Conservation (phyloP, 768 basidiomycete species). For the Panaeolus papilionaceus region DNA sequence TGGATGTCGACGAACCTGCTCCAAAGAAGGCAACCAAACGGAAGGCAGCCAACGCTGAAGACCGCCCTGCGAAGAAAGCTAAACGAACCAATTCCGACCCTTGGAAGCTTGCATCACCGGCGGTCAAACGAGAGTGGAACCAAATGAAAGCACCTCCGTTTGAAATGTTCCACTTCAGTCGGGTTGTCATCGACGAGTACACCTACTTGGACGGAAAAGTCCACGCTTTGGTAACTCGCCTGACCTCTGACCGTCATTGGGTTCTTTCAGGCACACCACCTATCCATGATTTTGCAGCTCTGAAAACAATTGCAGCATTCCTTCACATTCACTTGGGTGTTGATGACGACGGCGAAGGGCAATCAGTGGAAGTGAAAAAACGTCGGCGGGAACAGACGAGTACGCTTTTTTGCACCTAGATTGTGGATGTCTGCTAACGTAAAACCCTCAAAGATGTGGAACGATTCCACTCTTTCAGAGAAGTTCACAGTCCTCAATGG, state of each 20-base stretch:
- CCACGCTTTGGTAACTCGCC: conserved; percentile 76
- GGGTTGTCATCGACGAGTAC: conserved; percentile 93
- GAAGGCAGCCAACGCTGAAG: conserved; percentile 41
- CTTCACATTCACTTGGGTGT: conserved; percentile 91
- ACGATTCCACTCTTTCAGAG: conserved; percentile 95
- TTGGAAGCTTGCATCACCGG: conserved; percentile 72
- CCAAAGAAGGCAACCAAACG: conserved; percentile 43
- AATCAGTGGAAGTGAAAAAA: conserved; percentile 77
- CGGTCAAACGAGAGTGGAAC: conserved; percentile 76
- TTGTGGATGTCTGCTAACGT: conserved; percentile 19
- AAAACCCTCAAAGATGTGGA: conserved; percentile 67
- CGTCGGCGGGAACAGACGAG: conserved; percentile 86
- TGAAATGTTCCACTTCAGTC: conserved; percentile 92
- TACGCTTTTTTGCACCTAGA: conserved; percentile 36
- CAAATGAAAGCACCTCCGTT: conserved; percentile 84
- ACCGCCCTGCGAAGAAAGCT: conserved; percentile 58
- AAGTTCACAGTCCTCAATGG: conserved; percentile 92
- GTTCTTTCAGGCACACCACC: conserved; percentile 97
- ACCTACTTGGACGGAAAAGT: conserved; percentile 87
- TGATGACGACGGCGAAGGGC: conserved; percentile 86
- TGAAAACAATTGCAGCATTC: conserved; percentile 92
- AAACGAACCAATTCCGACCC: conserved; percentile 74
- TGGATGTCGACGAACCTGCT: conserved; percentile 63
- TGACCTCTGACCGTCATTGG: conserved; percentile 86
- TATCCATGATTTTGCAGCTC: conserved; percentile 85